Percentiles rank a stretch among this genome's conserved stretches.
Conservation (phyloP, 1,284 basidiomycete species). For the Pascua sp. region DNA sequence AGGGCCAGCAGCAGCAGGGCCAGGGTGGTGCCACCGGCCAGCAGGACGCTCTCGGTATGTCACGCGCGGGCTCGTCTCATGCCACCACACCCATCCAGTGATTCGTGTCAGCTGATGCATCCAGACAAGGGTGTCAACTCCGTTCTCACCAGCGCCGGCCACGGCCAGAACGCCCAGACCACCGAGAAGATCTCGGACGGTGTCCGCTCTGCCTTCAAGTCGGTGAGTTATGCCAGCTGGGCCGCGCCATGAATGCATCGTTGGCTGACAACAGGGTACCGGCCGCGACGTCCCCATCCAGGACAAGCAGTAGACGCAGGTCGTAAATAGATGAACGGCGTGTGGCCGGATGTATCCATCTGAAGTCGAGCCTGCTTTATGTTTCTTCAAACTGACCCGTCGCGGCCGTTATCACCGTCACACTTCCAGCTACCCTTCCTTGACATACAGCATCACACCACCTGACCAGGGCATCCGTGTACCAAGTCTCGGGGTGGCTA, state of each 20-base stretch:
- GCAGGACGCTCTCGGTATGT: conserved; percentile 46
- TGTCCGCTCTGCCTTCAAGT: conserved; percentile 47
- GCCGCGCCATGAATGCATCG: background rate
- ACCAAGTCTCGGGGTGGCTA: no score
- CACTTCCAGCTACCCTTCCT: no score
- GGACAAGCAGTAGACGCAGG: conserved; percentile 24
- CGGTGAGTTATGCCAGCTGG: conserved; percentile 12
- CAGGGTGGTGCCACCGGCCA: conserved; percentile 23
- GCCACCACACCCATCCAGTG: background rate
- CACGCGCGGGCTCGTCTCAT: background rate
- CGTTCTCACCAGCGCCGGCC: conserved; percentile 36
- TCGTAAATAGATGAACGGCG: no score
- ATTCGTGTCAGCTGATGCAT: background rate
- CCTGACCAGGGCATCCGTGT: no score
- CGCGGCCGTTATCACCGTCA: no score
- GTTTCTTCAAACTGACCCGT: no score
- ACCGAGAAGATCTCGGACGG: conserved; percentile 53
- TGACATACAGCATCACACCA: no score
- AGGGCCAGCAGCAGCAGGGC: background rate
- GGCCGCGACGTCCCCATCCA: conserved; percentile 43
- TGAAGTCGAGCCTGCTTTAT: no score
- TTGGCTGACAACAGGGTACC: conserved; percentile 23
- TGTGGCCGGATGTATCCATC: no score
- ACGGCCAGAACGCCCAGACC: conserved; percentile 39
- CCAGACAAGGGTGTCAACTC: conserved; percentile 45